Conservation (phyloP, 2,329 filamentous ascomycete genomes). For the Metarhizium album region DNA sequence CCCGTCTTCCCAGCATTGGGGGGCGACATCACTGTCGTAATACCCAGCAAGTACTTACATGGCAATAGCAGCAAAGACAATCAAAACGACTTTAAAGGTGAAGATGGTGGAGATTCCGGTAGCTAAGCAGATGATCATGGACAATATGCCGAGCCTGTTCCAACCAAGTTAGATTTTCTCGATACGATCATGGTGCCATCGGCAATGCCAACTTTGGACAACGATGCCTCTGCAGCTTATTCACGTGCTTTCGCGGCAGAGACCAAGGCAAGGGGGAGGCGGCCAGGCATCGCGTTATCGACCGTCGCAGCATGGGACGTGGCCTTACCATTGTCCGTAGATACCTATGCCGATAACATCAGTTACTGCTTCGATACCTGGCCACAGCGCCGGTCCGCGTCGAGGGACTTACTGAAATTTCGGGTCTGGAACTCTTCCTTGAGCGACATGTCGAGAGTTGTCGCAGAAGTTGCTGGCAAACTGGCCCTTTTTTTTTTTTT, state of each 20-base stretch:
- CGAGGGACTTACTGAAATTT: conserved; percentile 55
- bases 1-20: background rate
- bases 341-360: conserved; percentile 44
- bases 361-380: background rate
- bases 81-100: conserved; percentile 34
- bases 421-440: conserved; percentile 61
- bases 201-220: background rate
- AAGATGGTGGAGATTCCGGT: conserved; percentile 60
- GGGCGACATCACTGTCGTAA: background rate
- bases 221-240: background rate
- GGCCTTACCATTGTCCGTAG: conserved; percentile 63
- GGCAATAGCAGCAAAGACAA: conserved; percentile 42
- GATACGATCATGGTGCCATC: background rate
- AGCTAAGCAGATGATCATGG: conserved; percentile 61
- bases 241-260: background rate
- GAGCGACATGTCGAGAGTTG: conserved; percentile 50
- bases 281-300: background rate
- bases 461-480: conserved; percentile 3
- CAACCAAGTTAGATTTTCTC: conserved; percentile 2
- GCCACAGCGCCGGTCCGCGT: conserved; percentile 5
- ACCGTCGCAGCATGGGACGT: background rate
- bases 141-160: conserved; percentile 55
- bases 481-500: too few species aligned
- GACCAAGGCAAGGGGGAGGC: background rate
- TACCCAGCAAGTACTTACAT: conserved; percentile 32